Percentiles rank a stretch among this genome's conserved stretches.
Evolutionary conservation across 2,329 filamentous ascomycete species (phyloP).

Genomic region (Venturia oleaginea): DNA sequence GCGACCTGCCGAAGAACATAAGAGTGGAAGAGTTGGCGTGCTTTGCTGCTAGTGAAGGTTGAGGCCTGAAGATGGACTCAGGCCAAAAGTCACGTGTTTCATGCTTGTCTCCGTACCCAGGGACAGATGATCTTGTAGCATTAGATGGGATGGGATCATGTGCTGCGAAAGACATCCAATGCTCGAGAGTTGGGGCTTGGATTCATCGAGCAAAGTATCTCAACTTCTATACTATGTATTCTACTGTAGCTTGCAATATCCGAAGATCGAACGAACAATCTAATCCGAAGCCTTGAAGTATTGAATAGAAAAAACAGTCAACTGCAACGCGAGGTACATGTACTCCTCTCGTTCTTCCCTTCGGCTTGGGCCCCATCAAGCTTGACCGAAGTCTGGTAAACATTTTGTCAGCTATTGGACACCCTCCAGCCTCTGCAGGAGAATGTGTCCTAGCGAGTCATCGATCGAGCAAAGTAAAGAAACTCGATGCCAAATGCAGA

Average conservation of each 20-base stretch:
- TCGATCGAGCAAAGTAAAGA: constrained; percentile 28
- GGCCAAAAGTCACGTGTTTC: not conserved
- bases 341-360: not conserved
- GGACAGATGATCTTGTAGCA: not conserved
- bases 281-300: not conserved
- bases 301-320: not conserved
- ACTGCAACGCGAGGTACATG: not conserved
- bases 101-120: too few species aligned
- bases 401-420: not conserved
- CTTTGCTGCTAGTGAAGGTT: not conserved
- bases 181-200: too few species aligned
- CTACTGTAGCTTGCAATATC: too few species aligned
- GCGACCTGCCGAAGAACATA: not conserved
- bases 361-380: not conserved
- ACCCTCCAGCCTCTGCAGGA: not conserved
- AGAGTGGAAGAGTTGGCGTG: not conserved
- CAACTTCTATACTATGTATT: too few species aligned
- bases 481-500: constrained; percentile 30
- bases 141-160: not conserved
- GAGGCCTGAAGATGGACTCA: not conserved
- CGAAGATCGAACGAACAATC: too few species aligned
- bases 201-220: too few species aligned
- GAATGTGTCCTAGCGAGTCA: constrained; percentile 30
- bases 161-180: too few species aligned
- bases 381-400: not conserved